Conservation (phyloP, 805 yeast genomes). For the Candida oleophila region DNA sequence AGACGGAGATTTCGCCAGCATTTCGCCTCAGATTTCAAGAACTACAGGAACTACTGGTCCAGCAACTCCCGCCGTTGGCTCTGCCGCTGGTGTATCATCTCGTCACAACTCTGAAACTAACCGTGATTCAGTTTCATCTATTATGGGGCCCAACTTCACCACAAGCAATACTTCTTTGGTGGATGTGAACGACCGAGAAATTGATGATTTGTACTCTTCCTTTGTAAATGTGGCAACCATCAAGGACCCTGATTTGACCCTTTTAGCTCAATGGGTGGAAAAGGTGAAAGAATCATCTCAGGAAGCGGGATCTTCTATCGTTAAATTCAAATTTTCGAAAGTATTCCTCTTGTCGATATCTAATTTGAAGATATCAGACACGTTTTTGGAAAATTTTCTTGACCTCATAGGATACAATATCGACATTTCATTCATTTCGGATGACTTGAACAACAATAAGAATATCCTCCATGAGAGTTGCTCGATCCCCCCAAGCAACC, state of each 20-base stretch:
- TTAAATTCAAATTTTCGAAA: conserved; percentile 50
- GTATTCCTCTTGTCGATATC: conserved; percentile 70
- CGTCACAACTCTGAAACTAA: background rate
- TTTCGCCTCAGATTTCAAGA: conserved; percentile 1
- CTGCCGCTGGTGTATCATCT: background rate
- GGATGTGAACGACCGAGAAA: conserved; percentile 40
- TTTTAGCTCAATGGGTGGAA: conserved; percentile 39
- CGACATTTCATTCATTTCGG: conserved; percentile 65
- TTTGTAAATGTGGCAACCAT: conserved; percentile 55
- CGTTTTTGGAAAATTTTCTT: conserved; percentile 51
- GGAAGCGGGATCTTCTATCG: conserved; percentile 6
- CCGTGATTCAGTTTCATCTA: conserved; percentile 10
- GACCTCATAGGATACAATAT: conserved; percentile 45
- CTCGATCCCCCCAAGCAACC: conserved; percentile 36
- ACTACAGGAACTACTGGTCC: background rate
- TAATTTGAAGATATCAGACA: conserved; percentile 63
- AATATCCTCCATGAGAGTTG: conserved; percentile 73
- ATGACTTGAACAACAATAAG: conserved; percentile 52
- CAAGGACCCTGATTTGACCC: conserved; percentile 37
- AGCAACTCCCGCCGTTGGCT: background rate
- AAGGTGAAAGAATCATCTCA: conserved; percentile 29
- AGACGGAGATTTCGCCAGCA: conserved; percentile 40
- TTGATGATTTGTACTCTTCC: conserved; percentile 72
- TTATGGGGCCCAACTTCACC: conserved; percentile 8
- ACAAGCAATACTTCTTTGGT: conserved; percentile 15